Conservation (phyloP, 2,329 filamentous ascomycete species). For the Diaporthe nobilis region DNA sequence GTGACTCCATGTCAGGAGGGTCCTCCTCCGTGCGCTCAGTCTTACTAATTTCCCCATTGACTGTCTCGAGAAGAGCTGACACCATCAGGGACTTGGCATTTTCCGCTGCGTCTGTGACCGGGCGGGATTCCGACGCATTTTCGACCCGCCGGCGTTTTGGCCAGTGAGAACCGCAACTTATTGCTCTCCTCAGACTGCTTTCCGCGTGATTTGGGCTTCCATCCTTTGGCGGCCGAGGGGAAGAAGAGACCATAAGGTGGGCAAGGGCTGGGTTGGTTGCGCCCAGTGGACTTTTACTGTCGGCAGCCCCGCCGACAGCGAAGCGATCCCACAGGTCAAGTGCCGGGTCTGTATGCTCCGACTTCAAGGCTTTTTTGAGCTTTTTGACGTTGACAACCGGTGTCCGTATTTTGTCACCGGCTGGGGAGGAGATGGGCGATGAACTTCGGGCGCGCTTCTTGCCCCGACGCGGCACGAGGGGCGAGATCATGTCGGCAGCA, state of each 20-base stretch:
- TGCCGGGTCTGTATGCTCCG: conserved; percentile 79
- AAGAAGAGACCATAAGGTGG: conserved; percentile 79
- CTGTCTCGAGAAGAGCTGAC: conserved; percentile 76
- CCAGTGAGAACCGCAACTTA: conserved; percentile 79
- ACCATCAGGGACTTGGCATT: conserved; percentile 69
- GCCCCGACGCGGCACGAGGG: conserved; percentile 64
- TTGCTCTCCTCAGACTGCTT: conserved; percentile 71
- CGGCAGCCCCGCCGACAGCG: conserved; percentile 63
- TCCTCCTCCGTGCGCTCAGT: conserved; percentile 52
- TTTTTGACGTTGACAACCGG: conserved; percentile 70
- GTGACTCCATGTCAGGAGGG: conserved; percentile 55
- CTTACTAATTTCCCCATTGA: conserved; percentile 67
- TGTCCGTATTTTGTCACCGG: conserved; percentile 58
- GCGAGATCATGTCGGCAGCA: conserved; percentile 59
- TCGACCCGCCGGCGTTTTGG: conserved; percentile 78
- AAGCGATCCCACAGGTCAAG: conserved; percentile 85
- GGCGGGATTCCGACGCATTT: conserved; percentile 53
- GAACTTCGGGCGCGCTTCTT: conserved; percentile 82
- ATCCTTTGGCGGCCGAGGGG: conserved; percentile 71
- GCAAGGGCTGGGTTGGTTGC: conserved; percentile 71
- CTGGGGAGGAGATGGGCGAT: conserved; percentile 79
- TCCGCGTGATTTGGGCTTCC: conserved; percentile 57
- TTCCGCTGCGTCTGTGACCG: conserved; percentile 49
- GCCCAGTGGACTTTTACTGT: conserved; percentile 59
- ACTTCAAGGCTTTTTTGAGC: conserved; percentile 71